A percentile compares a stretch with the other conserved stretches of the same genome.
Evolutionary conservation across 257 asterid genomes (phyloP).

Genomic region (Solanum ossicruentum): DNA sequence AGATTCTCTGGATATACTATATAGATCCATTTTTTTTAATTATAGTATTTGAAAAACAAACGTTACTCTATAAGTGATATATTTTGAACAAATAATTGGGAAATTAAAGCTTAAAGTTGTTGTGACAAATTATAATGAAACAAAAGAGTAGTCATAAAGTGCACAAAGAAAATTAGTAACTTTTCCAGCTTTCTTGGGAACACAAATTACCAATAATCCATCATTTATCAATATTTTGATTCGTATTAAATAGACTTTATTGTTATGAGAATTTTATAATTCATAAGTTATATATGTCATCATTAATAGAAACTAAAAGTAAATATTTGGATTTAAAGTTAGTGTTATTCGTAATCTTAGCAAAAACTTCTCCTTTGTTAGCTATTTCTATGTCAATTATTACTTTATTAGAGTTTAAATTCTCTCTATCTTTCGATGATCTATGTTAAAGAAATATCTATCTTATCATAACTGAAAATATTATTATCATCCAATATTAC

Average conservation of each 20-base stretch:
- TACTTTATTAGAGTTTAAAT: background rate
- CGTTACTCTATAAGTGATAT: background rate
- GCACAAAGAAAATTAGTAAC: background rate
- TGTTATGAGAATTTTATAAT: too few species aligned
- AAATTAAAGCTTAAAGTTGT: background rate
- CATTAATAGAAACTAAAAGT: too few species aligned
- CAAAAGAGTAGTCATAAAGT: background rate
- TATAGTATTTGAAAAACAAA: background rate
- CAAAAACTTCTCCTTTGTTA: background rate
- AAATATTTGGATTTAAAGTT: too few species aligned
- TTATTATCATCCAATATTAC: background rate
- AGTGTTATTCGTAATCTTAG: too few species aligned
- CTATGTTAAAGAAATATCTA: background rate
- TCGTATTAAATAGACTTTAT: background rate
- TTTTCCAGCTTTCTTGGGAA: background rate
- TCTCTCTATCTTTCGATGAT: background rate
- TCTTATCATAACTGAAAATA: background rate
- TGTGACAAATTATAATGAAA: background rate
- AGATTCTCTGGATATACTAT: background rate
- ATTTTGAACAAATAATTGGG: background rate
- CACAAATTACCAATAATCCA: background rate
- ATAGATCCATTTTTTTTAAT: background rate
- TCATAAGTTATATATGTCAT: too few species aligned
- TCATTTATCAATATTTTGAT: background rate
- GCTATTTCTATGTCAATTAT: fast-evolving